Conservation (phyloP, 306 rosid species). For the Hylodesmum podocarpum region DNA sequence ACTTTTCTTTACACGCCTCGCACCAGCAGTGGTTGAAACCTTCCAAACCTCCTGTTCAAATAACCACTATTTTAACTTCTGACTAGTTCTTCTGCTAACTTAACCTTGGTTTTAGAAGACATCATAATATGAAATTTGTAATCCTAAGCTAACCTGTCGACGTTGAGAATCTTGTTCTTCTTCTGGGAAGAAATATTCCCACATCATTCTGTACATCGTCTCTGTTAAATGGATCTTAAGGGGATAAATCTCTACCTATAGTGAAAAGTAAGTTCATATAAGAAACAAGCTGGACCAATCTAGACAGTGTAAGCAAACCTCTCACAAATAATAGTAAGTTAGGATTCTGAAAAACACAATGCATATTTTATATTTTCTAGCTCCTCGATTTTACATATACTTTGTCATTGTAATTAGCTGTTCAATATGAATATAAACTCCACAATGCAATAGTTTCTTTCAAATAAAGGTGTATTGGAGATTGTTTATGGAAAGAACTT, state of each 20-base stretch:
- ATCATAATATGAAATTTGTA: slow-evolving; percentile 16
- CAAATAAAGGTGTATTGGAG: neutral
- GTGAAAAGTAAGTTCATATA: slow-evolving; percentile 30
- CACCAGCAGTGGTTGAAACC: slow-evolving; percentile 94
- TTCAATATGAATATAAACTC: neutral
- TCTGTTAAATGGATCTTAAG: slow-evolving; percentile 98
- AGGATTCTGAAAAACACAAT: neutral
- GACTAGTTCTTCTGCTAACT: neutral
- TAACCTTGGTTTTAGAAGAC: slow-evolving; percentile 14
- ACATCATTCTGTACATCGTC: slow-evolving; percentile 97
- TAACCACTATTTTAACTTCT: slow-evolving; percentile 23
- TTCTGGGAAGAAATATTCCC: slow-evolving; percentile 95
- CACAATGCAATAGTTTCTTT: neutral
- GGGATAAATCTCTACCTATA: slow-evolving; percentile 87
- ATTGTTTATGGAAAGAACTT: neutral
- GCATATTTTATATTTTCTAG: neutral
- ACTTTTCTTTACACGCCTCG: slow-evolving; percentile 85
- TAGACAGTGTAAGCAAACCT: slow-evolving; percentile 6
- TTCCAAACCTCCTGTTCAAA: slow-evolving; percentile 91
- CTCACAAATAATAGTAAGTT: neutral
- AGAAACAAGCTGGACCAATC: slow-evolving; percentile 28
- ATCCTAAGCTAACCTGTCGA: slow-evolving; percentile 75
- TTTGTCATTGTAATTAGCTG: neutral
- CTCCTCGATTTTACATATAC: neutral
- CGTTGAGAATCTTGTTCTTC: slow-evolving; percentile 98